A percentile compares a stretch with the other conserved stretches of the same genome.
These are phyloP conservation scores for Calocera viscosa DNA, from an alignment of 768 basidiomycete genomes.

Conservation along the genomic window DNA sequence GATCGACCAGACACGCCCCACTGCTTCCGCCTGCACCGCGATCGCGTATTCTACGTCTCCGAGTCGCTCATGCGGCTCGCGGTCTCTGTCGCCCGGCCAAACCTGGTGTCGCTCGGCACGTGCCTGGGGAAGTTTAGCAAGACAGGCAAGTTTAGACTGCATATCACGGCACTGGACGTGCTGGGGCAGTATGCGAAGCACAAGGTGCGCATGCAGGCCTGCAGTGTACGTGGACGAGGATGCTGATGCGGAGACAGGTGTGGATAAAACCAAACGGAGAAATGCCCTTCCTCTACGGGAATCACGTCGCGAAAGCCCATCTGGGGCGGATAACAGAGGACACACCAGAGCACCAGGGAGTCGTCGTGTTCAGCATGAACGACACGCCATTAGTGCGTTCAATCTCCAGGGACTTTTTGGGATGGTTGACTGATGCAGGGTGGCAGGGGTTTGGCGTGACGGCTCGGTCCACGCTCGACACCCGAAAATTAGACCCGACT, in stretches of 20 bases:
- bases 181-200: slow-evolving; percentile 94
- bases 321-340: slow-evolving; percentile 98
- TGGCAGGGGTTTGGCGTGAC: slow-evolving; percentile 92
- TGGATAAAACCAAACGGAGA: slow-evolving; percentile 99
- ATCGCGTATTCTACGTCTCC: slow-evolving; percentile 93
- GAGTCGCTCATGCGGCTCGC: slow-evolving; percentile 86
- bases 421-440: slow-evolving; percentile 14
- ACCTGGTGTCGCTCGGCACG: slow-evolving; percentile 84
- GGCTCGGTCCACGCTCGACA: slow-evolving; percentile 87
- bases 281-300: slow-evolving; percentile 98
- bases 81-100: slow-evolving; percentile 83
- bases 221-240: neutral
- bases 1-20: slow-evolving; percentile 89
- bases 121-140: slow-evolving; percentile 98
- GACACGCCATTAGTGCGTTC: slow-evolving; percentile 70
- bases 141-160: slow-evolving; percentile 93
- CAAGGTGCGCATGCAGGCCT: slow-evolving; percentile 48
- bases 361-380: slow-evolving; percentile 90
- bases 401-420: neutral
- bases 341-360: slow-evolving; percentile 96
- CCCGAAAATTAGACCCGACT: slow-evolving; percentile 92
- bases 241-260: slow-evolving; percentile 39
- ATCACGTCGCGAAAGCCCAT: slow-evolving; percentile 96
- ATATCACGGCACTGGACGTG: slow-evolving; percentile 85
- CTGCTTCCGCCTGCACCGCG: slow-evolving; percentile 89